A percentile compares a stretch with the other conserved stretches of the same genome.
Evolutionary conservation across 2,329 filamentous ascomycete genomes (phyloP).

Genomic region (Ambrosiella xylebori): DNA sequence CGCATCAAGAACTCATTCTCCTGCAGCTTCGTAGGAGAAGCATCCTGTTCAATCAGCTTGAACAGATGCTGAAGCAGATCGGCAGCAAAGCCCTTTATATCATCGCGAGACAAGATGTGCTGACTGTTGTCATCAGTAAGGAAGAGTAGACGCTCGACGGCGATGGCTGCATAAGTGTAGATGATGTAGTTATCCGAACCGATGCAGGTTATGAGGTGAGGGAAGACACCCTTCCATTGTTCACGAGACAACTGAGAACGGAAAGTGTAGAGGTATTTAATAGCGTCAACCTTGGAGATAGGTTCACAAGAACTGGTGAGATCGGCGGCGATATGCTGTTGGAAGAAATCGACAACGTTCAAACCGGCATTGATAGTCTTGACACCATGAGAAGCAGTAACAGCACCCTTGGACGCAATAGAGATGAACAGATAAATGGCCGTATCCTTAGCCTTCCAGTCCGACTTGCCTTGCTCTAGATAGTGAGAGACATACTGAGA

Average conservation of each 20-base stretch:
- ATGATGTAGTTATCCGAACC: constrained; percentile 86
- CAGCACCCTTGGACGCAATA: constrained; percentile 77
- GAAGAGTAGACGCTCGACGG: constrained; percentile 82
- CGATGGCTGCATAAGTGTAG: constrained; percentile 92
- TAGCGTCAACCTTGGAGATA: constrained; percentile 89
- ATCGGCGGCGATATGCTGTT: constrained; percentile 80
- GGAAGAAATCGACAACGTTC: constrained; percentile 87
- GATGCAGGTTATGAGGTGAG: constrained; percentile 78
- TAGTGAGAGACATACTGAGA: constrained; percentile 77
- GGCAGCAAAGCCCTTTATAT: constrained; percentile 67
- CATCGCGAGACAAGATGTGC: constrained; percentile 61
- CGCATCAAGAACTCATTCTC: constrained; percentile 99
- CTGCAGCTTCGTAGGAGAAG: constrained; percentile 78
- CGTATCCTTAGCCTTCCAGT: constrained; percentile 97
- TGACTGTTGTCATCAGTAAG: constrained; percentile 59
- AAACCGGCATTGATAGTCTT: constrained; percentile 77
- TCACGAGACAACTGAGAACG: constrained; percentile 82
- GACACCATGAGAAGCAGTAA: constrained; percentile 77
- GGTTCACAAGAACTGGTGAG: constrained; percentile 58
- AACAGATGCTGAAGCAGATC: constrained; percentile 83
- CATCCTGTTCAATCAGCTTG: constrained; percentile 71
- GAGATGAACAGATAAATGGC: constrained; percentile 94
- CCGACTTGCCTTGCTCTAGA: constrained; percentile 58
- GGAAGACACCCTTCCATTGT: constrained; percentile 81
- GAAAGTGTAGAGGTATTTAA: constrained; percentile 96